Evolutionary conservation across 306 rosid species (phyloP).

Genomic region (Medicago lupulina): DNA sequence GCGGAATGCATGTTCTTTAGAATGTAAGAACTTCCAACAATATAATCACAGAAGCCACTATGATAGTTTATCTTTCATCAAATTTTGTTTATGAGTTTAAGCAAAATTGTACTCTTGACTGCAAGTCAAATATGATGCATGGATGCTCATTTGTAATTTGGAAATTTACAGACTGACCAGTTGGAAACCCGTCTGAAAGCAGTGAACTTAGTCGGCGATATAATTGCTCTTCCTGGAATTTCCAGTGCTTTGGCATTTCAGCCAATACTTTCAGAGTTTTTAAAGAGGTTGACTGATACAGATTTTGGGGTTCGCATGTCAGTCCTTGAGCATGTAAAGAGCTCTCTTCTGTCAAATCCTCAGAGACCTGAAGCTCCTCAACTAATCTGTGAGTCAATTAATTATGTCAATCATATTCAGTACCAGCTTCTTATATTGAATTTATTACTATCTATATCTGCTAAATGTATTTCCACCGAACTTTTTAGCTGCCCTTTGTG

Average conservation of each 20-base stretch:
- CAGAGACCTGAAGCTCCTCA: constrained; percentile 73
- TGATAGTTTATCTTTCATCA: constrained; percentile 1
- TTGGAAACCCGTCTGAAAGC: constrained; percentile 88
- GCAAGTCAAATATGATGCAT: constrained; percentile 32
- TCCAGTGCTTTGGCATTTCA: constrained; percentile 75
- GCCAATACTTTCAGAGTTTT: constrained; percentile 84
- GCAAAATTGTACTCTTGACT: constrained; percentile 14
- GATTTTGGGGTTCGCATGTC: constrained; percentile 76
- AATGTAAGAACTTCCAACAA: constrained; percentile 34
- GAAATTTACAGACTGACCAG: constrained; percentile 84
- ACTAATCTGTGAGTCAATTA: constrained; percentile 71
- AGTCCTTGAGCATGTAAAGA: constrained; percentile 74
- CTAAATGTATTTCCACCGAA: constrained; percentile 48
- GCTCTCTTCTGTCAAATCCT: constrained; percentile 83
- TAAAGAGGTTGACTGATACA: constrained; percentile 87
- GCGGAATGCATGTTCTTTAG: constrained; percentile 8
- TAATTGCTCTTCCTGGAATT: constrained; percentile 76
- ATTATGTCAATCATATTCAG: constrained; percentile 31
- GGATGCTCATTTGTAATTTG: constrained; percentile 43
- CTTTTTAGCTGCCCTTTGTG: constrained; percentile 82
- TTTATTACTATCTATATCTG: constrained; percentile 10
- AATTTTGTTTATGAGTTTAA: constrained; percentile 13
- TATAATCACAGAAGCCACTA: constrained; percentile 19
- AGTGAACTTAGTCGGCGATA: constrained; percentile 84
- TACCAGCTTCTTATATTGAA: constrained; percentile 16